These are phyloP conservation scores for Cyclocybe aegerita DNA, from an alignment of 768 basidiomycete genomes.

Conservation along the genomic window DNA sequence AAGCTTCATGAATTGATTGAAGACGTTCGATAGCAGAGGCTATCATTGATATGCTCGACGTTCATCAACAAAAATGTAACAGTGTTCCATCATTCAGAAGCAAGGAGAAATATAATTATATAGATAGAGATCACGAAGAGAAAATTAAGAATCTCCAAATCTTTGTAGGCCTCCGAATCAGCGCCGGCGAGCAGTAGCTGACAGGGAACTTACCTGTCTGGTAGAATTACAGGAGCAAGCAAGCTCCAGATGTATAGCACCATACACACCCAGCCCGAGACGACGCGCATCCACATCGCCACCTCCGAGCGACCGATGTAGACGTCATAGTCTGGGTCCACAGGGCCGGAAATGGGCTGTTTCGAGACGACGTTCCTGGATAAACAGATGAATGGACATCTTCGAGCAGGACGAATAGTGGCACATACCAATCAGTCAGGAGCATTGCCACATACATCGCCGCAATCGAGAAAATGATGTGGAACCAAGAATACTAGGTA, in stretches of 20 bases:
- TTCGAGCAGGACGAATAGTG: slow-evolving; percentile 2
- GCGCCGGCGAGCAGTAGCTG: background rate
- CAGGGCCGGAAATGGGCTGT: slow-evolving; percentile 41
- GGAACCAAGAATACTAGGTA: slow-evolving; percentile 95
- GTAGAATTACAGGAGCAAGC: slow-evolving; percentile 85
- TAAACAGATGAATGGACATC: background rate
- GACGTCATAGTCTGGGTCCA: slow-evolving; percentile 65
- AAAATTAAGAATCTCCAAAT: slow-evolving; percentile 17
- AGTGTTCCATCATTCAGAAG: too few relatives aligned
- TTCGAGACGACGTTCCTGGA: slow-evolving; percentile 75
- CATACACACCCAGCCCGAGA: slow-evolving; percentile 95
- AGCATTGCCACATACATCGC: slow-evolving; percentile 98
- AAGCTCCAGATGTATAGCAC: slow-evolving; percentile 84
- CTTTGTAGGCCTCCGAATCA: slow-evolving; percentile 1
- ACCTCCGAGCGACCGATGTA: slow-evolving; percentile 94
- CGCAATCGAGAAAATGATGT: slow-evolving; percentile 93
- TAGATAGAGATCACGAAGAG: too few relatives aligned
- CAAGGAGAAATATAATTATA: too few relatives aligned
- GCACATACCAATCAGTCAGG: slow-evolving; percentile 88
- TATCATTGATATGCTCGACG: too few relatives aligned
- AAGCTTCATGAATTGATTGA: too few relatives aligned
- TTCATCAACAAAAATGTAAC: too few relatives aligned
- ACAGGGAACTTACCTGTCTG: slow-evolving; percentile 67
- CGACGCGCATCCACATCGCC: slow-evolving; percentile 99
- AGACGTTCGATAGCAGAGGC: too few relatives aligned